Conservation (phyloP, 495 filamentous ascomycete species). For the Neurospora sp. region DNA sequence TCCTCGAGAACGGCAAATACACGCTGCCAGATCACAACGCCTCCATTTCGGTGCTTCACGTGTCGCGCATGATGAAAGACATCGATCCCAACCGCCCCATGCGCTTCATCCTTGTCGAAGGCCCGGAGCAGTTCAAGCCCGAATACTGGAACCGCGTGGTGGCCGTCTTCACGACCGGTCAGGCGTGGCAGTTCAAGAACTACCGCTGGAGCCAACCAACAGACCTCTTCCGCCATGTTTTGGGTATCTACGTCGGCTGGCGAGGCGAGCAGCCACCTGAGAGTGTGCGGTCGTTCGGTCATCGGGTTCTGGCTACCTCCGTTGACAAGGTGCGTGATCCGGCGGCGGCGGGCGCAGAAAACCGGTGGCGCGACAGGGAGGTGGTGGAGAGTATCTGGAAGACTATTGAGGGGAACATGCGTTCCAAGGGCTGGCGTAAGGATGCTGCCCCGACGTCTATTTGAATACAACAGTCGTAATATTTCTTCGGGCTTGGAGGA, state of each 20-base stretch:
- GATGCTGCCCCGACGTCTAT: conserved; percentile 47
- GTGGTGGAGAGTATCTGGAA: conserved; percentile 92
- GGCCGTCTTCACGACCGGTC: conserved; percentile 94
- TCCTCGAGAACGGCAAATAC: conserved; percentile 80
- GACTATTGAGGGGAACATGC: conserved; percentile 81
- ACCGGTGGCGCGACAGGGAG: conserved; percentile 84
- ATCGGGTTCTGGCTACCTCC: conserved; percentile 60
- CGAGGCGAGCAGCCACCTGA: conserved; percentile 71
- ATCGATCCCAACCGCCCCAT: conserved; percentile 63
- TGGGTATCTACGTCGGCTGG: conserved; percentile 88
- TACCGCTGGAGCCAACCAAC: conserved; percentile 91
- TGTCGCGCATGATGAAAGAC: conserved; percentile 66
- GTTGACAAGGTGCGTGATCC: conserved; percentile 73
- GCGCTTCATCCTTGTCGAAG: conserved; percentile 91
- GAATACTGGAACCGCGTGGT: conserved; percentile 97
- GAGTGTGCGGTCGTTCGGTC: conserved; percentile 71
- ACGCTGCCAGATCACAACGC: conserved; percentile 60
- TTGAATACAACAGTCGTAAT: conserved; percentile 10
- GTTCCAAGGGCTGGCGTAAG: conserved; percentile 68
- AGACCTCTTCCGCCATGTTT: conserved; percentile 80
- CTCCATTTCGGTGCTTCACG: conserved; percentile 69
- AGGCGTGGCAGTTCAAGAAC: conserved; percentile 96
- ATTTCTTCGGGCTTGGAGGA: not conserved
- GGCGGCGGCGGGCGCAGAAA: conserved; percentile 38
- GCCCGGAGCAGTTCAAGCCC: conserved; percentile 86